Evolutionary conservation across 2,329 filamentous ascomycete genomes (phyloP).

Genomic region (Exophiala sp.): DNA sequence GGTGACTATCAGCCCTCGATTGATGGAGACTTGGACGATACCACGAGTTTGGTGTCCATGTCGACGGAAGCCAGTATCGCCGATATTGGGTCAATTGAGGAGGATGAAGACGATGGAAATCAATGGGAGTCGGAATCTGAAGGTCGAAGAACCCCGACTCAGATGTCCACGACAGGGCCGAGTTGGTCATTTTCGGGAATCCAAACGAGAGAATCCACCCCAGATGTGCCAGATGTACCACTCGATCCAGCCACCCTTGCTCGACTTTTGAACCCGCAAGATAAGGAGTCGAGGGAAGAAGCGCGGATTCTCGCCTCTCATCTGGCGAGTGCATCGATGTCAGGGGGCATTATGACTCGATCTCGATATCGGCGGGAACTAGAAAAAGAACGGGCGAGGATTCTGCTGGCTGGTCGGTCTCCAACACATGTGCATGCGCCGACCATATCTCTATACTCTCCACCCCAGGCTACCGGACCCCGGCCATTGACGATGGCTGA

Average conservation of each 20-base stretch:
- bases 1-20: constrained; percentile 63
- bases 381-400: constrained; percentile 61
- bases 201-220: constrained; percentile 37
- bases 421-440: constrained; percentile 35
- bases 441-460: constrained; percentile 36
- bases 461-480: constrained; percentile 12
- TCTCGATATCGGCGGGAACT: constrained; percentile 65
- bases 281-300: constrained; percentile 70
- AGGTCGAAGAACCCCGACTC: constrained; percentile 67
- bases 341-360: constrained; percentile 63
- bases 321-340: constrained; percentile 40
- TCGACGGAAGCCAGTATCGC: constrained; percentile 42
- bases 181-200: constrained; percentile 26
- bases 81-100: constrained; percentile 40
- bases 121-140: constrained; percentile 46
- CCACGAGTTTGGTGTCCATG: constrained; percentile 72
- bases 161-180: constrained; percentile 47
- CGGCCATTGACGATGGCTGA: constrained; percentile 44
- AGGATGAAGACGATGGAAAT: constrained; percentile 40
- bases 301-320: constrained; percentile 76
- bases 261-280: constrained; percentile 72
- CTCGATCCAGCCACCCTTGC: constrained; percentile 66
- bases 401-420: constrained; percentile 55
- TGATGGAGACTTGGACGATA: constrained; percentile 59
- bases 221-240: constrained; percentile 53